phyloP scores from a whole-genome alignment of 257 asterid species.

The Mentha longifolia region DNA sequence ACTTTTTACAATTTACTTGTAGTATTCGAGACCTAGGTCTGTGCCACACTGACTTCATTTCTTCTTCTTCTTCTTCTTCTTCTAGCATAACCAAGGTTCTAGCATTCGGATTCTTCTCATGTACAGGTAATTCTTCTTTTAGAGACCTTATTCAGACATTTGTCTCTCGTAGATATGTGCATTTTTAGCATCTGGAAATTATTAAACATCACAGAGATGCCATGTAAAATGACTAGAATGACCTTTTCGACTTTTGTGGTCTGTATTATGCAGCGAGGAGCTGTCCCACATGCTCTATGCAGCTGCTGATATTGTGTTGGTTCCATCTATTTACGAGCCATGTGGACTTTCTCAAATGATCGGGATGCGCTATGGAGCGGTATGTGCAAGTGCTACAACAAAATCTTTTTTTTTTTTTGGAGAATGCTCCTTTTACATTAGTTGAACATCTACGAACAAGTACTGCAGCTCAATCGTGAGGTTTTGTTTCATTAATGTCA shows the following conservation, averaged over 20 bases:
- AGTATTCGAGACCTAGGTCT: slow-evolving; percentile 20
- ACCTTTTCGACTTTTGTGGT: slow-evolving; percentile 11
- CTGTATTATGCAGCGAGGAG: slow-evolving; percentile 73
- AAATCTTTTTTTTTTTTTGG: neutral
- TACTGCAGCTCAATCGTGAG: neutral
- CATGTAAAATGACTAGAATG: neutral
- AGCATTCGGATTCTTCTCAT: slow-evolving; percentile 78
- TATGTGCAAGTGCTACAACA: slow-evolving; percentile 41
- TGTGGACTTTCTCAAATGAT: slow-evolving; percentile 95
- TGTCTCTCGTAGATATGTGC: neutral
- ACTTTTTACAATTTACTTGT: neutral
- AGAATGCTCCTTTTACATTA: neutral
- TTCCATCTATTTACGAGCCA: slow-evolving; percentile 93
- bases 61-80: too few relatives aligned
- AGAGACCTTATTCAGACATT: slow-evolving; percentile 7
- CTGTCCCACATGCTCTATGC: slow-evolving; percentile 93
- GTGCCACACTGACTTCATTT: slow-evolving; percentile 34
- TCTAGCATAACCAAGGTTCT: slow-evolving; percentile 76
- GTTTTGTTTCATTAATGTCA: slow-evolving; percentile 37
- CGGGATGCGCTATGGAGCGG: slow-evolving; percentile 96
- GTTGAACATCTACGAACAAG: neutral
- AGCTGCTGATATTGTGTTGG: slow-evolving; percentile 93
- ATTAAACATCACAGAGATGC: neutral
- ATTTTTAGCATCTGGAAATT: neutral
- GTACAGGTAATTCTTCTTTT: slow-evolving; percentile 59